Evolutionary conservation across 2,329 filamentous ascomycete species (phyloP), one percentile per base, ranked within the genome.

Genomic region (Thielaviopsis musarum): DNA sequence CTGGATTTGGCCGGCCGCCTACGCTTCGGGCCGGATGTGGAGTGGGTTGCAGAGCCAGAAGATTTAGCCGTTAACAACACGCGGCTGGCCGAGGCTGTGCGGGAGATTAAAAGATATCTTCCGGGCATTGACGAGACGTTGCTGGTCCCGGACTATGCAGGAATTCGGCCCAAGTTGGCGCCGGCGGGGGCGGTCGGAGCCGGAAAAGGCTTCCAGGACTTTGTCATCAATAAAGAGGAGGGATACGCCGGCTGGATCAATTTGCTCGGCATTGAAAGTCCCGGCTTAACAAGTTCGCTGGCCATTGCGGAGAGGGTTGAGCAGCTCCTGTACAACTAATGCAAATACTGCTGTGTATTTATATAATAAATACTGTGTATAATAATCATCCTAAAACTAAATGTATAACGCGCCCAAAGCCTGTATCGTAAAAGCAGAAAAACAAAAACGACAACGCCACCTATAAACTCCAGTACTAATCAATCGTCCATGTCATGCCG

Each of bases 1-100:
- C 79, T 97, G 60, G 93, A 98, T 69, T 78, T 97, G 72, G 79
- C 76, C 0, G 91, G 91, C 0, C 81, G 88, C 0, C 78, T 97
- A 52, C 85, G 89, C 45, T 98, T 98, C 70, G 93, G 93, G 0
- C 93, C 93, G 0, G 93, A 98, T 68, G 87, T 96, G 15, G 89
- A 97, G 70, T 97, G 93, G 93, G 85, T 95, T 0, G 79, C 85
- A 55, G 73, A 76, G 1, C 82, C 89, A 0, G 71, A 73, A 9
- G 82, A 95, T 66, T 75, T 95, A n/a, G 74, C 75, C 1, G 84
- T 87, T 17, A 88, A 81, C 64, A 72, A 75, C 1, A 74, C 74
- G 22, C 77, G 87, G 13, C 73, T 95, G 59, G 69, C 73, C 1
- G 75, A 80, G 48, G 91, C 91, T 0, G 70, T 95, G 0, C 74